Evolutionary conservation across 192 early-diverging fungal species (phyloP).

Genomic region (Endogone sp.): DNA sequence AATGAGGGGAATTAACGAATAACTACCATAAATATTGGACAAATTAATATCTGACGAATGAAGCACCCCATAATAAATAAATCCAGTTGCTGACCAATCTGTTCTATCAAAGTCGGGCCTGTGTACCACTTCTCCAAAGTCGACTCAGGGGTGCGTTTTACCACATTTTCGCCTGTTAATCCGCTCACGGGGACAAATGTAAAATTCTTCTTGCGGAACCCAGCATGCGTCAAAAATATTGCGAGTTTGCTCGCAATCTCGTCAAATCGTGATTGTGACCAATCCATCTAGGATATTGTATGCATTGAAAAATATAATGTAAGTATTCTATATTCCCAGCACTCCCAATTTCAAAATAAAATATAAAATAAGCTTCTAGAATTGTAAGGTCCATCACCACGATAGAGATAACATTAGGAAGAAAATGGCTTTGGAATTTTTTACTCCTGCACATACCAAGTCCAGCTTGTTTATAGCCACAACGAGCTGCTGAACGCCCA

Average conservation of each 20-base stretch:
- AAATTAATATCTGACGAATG: not conserved
- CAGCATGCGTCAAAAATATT: constrained; percentile 71
- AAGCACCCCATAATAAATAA: constrained; percentile 15
- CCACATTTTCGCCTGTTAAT: constrained; percentile 85
- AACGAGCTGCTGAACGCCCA: constrained; percentile 90
- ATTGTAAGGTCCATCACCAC: not conserved
- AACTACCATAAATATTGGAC: not conserved
- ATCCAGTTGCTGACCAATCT: constrained; percentile 52
- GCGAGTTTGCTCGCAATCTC: constrained; percentile 69
- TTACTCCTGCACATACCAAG: constrained; percentile 38
- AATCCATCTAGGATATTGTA: constrained; percentile 58
- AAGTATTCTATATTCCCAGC: too few relatives aligned
- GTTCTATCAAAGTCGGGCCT: constrained; percentile 74
- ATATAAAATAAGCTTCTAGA: constrained; percentile 4
- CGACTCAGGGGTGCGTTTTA: constrained; percentile 33
- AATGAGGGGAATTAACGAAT: too few relatives aligned
- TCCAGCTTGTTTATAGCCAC: constrained; percentile 98
- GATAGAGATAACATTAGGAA: too few relatives aligned
- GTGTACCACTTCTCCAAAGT: constrained; percentile 69
- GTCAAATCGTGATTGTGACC: constrained; percentile 75
- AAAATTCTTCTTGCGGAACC: constrained; percentile 73
- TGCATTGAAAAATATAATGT: not conserved
- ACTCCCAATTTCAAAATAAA: too few relatives aligned
- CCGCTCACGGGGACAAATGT: constrained; percentile 91
- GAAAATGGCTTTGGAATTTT: constrained; percentile 6